Evolutionary conservation across 2,329 filamentous ascomycete genomes (phyloP), one percentile per base, ranked within the genome.

Genomic region (Dothideomycetidae sp.): DNA sequence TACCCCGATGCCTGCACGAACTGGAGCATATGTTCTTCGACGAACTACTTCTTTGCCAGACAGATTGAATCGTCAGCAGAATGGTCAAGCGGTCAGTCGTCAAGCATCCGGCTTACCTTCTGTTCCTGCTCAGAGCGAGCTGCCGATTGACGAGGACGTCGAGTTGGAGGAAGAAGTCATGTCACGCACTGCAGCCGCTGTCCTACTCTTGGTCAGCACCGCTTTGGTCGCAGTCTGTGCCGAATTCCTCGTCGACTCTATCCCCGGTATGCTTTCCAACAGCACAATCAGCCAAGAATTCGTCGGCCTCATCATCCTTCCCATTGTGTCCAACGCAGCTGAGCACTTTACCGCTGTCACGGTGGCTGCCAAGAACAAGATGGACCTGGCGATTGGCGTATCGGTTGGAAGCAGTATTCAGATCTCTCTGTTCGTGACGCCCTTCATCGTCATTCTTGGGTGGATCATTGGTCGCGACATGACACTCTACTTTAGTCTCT

Each of bases 281-380:
- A 74, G 71, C 10, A 40, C 48, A 14, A 63, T 86, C 42, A 79
- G 70, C 44, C 69, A 81, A 51, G 78, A 80, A 21, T 86, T 88
- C 45, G 76, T 86, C 43, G 81, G 81, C 49, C 67, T 86, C 9
- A 85, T 88, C 48, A 73, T 88, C 36, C 62, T 88, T 3, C 81
- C 81, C 5, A 84, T 86, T 48, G 81, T 85, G n/a, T 79, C 81
- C 28, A 86, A 86, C 49, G 81, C 81, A 2, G 81, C 80, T 10
- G 81, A 86, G 60, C 81, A 86, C 62, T 78, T 81, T 13, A 85
- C 81, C 0, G 81, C 81, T 5, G 79, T 86, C 37, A 81, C 75
- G 0, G 81, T 86, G 1, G 81, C 81, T 5, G 70, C 77, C 48
- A 84, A 85, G 65, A 82, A 85, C 59, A 86, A 86, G 60, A 84